Percentiles rank a stretch among this genome's conserved stretches.
Evolutionary conservation across 2,329 filamentous ascomycete species (phyloP).

Genomic region (Xylaria sp.): DNA sequence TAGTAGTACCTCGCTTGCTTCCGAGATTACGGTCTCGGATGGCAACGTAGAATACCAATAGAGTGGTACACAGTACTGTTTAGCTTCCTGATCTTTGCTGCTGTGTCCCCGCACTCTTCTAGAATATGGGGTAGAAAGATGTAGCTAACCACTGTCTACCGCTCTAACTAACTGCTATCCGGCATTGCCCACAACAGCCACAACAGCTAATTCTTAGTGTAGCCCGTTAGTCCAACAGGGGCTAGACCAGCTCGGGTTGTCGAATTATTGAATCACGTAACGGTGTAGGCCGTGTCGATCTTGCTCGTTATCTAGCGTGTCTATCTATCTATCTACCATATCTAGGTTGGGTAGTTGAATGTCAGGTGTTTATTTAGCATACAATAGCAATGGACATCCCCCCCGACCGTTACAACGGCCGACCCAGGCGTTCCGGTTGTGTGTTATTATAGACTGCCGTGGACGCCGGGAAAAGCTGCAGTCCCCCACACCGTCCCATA

Average conservation of each 20-base stretch:
- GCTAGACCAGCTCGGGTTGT: conserved; percentile 3
- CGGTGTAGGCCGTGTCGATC: background rate
- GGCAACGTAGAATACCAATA: conserved; percentile 7
- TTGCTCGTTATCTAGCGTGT: background rate
- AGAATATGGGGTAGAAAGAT: conserved; percentile 32
- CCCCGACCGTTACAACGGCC: conserved; percentile 20
- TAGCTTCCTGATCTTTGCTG: conserved; percentile 20
- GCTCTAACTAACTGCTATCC: conserved; percentile 4
- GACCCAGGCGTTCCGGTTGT: conserved; percentile 18
- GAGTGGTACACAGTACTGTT: background rate
- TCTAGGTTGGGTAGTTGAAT: no score
- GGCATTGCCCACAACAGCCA: background rate
- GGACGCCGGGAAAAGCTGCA: conserved; percentile 27
- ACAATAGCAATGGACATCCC: background rate
- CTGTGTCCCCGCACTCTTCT: conserved; percentile 37
- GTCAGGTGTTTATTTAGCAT: background rate
- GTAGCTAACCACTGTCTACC: conserved; percentile 13
- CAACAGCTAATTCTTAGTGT: background rate
- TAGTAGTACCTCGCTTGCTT: conserved; percentile 5
- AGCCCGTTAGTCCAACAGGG: conserved; percentile 8
- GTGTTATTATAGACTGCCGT: conserved; percentile 26
- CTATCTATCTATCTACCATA: no score
- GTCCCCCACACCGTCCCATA: conserved; percentile 20
- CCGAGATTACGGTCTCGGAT: conserved; percentile 19
- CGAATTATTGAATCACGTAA: background rate